Conservation (phyloP, 306 rosid species). For the Cercis canadensis region DNA sequence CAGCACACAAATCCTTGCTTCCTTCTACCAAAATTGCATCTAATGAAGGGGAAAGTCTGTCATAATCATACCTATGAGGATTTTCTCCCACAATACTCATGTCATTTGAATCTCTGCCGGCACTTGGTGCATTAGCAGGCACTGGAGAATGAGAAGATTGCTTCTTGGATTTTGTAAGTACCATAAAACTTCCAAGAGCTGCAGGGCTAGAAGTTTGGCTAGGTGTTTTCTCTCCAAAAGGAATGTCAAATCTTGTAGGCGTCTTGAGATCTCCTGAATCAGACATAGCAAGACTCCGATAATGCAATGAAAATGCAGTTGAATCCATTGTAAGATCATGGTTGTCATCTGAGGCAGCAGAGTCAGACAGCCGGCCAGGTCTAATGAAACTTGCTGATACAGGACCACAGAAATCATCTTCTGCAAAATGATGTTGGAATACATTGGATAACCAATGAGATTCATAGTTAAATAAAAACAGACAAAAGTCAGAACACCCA, state of each 20-base stretch:
- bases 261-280: constrained; percentile 81
- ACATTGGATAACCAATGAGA: background rate
- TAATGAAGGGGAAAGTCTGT: constrained; percentile 60
- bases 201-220: constrained; percentile 41
- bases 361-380: constrained; percentile 70
- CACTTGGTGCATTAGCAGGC: constrained; percentile 41
- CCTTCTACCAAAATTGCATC: constrained; percentile 69
- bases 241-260: constrained; percentile 55
- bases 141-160: constrained; percentile 36
- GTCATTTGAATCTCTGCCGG: constrained; percentile 66
- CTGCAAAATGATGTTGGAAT: constrained; percentile 46
- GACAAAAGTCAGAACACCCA: background rate
- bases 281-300: constrained; percentile 82
- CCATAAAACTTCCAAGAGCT: constrained; percentile 69
- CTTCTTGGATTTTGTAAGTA: constrained; percentile 58
- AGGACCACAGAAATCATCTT: constrained; percentile 80
- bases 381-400: constrained; percentile 81
- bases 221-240: constrained; percentile 57
- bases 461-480: background rate
- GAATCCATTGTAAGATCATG: constrained; percentile 89
- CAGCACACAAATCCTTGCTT: constrained; percentile 52
- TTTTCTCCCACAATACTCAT: constrained; percentile 79
- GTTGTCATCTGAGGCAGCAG: constrained; percentile 65
- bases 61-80: constrained; percentile 54
- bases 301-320: constrained; percentile 90